Conservation (phyloP, 1,139 yeast species). For the Spencermartinsiella ligniputridi region DNA sequence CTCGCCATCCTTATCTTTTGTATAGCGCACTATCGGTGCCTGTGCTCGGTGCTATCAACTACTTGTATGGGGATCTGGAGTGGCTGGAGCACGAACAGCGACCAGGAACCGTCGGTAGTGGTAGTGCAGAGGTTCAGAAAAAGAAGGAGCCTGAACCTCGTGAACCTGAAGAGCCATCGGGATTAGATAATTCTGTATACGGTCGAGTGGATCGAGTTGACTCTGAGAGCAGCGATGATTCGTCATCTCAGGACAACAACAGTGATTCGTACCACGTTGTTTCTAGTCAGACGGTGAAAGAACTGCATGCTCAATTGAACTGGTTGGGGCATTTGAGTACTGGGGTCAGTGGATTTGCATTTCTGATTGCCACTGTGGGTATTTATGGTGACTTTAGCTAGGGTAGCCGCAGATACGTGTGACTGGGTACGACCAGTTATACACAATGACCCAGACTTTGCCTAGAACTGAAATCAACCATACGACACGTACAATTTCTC, state of each 20-base stretch:
- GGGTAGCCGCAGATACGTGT: not conserved
- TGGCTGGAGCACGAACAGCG: not conserved
- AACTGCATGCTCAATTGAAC: not conserved
- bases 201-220: constrained; percentile 18
- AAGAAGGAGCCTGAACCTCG: constrained; percentile 6
- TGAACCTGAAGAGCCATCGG: constrained; percentile 18
- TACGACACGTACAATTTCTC: not conserved
- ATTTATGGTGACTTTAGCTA: constrained; percentile 28
- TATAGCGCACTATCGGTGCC: constrained; percentile 26
- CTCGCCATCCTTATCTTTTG: constrained; percentile 28
- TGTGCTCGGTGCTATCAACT: constrained; percentile 9
- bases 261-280: not conserved
- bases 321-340: constrained; percentile 12
- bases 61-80: not conserved
- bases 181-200: constrained; percentile 26
- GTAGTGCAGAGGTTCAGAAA: constrained; percentile 3
- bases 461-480: too few relatives aligned
- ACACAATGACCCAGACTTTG: too few relatives aligned
- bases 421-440: too few relatives aligned
- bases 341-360: constrained; percentile 21
- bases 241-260: constrained; percentile 7
- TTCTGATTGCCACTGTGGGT: constrained; percentile 27
- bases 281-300: not conserved
- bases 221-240: constrained; percentile 5
- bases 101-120: constrained; percentile 6